These are phyloP conservation scores for Skeletonema potamos DNA, from an alignment of 108 stramenopile genomes.

Conservation along the genomic window DNA sequence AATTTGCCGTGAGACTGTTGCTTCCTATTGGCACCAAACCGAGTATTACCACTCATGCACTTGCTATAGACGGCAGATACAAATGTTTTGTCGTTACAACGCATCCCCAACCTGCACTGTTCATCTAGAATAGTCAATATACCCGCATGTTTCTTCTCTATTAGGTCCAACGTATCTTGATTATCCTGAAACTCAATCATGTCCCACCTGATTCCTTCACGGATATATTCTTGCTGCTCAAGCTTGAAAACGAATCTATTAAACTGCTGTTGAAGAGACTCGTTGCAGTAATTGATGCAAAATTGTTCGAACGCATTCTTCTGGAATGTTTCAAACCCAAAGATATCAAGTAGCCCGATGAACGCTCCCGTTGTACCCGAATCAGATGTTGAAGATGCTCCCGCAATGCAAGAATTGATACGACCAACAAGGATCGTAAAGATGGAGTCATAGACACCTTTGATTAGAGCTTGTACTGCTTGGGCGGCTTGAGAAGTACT, in stretches of 20 bases:
- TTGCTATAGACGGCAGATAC: slow-evolving; percentile 63
- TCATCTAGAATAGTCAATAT: slow-evolving; percentile 79
- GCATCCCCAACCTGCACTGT: slow-evolving; percentile 61
- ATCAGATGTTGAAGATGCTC: neutral
- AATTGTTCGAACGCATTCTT: slow-evolving; percentile 92
- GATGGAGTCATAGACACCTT: slow-evolving; percentile 86
- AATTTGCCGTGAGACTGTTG: slow-evolving; percentile 68
- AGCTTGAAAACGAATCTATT: slow-evolving; percentile 88
- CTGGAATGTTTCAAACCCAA: slow-evolving; percentile 97
- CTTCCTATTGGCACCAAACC: slow-evolving; percentile 54
- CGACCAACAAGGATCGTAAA: slow-evolving; percentile 87
- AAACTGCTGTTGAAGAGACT: slow-evolving; percentile 92
- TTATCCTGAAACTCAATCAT: slow-evolving; percentile 93
- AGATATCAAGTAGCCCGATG: slow-evolving; percentile 97
- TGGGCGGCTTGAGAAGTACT: slow-evolving; percentile 59
- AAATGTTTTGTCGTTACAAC: slow-evolving; percentile 60
- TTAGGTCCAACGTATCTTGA: slow-evolving; percentile 86
- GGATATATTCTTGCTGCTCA: slow-evolving; percentile 81
- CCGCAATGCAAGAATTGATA: slow-evolving; percentile 83
- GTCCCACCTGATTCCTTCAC: slow-evolving; percentile 86
- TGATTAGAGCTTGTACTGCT: slow-evolving; percentile 91
- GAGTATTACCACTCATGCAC: slow-evolving; percentile 28
- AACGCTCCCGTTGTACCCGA: slow-evolving; percentile 57
- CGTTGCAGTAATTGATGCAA: slow-evolving; percentile 97
- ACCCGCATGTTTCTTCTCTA: slow-evolving; percentile 56